These are phyloP conservation scores for Hortaea werneckii DNA, from an alignment of 2,329 filamentous ascomycete genomes.

Conservation along the genomic window DNA sequence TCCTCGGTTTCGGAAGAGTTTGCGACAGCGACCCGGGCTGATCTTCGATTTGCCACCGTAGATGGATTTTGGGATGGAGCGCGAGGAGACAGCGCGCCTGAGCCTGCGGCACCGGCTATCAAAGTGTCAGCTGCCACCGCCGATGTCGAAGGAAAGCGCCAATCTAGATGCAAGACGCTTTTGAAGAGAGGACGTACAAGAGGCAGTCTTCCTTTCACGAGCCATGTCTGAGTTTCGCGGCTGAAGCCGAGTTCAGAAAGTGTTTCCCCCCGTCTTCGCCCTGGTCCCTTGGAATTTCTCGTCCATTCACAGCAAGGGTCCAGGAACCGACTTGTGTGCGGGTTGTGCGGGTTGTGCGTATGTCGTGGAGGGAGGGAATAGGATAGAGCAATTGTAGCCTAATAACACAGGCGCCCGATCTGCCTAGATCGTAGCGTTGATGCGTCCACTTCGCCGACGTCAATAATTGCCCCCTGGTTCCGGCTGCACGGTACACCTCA, in stretches of 20 bases:
- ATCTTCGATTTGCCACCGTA: slow-evolving; percentile 1
- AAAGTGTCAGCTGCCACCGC: background rate
- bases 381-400: too few relatives aligned
- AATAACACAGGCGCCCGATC: background rate
- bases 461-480: background rate
- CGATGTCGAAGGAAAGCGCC: background rate
- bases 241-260: too few relatives aligned
- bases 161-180: too few relatives aligned
- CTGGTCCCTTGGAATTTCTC: too few relatives aligned
- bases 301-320: too few relatives aligned
- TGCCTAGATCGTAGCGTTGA: background rate
- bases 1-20: slow-evolving; percentile 3
- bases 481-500: background rate
- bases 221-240: background rate
- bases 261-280: too few relatives aligned
- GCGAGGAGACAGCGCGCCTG: background rate
- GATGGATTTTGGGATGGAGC: background rate
- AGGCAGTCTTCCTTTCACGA: background rate
- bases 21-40: background rate
- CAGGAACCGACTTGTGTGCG: too few relatives aligned
- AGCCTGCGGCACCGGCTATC: background rate
- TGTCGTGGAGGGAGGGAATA: too few relatives aligned
- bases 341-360: too few relatives aligned
- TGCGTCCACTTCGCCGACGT: background rate
- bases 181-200: background rate